A percentile compares a stretch with the other conserved stretches of the same genome.
Conservation (phyloP, 441 rosid species). For the Hura crepitans region DNA sequence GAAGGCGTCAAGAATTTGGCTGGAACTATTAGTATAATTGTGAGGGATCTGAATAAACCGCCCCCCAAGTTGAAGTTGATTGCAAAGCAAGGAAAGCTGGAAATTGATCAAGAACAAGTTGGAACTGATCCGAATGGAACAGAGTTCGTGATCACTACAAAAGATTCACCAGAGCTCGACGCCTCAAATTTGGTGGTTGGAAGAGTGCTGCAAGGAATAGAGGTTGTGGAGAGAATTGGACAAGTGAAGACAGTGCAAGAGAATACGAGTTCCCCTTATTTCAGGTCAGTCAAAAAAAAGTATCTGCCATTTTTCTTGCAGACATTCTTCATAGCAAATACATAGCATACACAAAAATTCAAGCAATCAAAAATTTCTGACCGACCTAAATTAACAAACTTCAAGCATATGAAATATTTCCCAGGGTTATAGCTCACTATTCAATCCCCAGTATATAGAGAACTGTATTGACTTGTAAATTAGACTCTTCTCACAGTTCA, state of each 20-base stretch:
- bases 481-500: neutral
- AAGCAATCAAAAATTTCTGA: neutral
- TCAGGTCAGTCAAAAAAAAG: conserved; percentile 46
- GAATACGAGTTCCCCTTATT: conserved; percentile 76
- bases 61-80: conserved; percentile 77
- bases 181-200: conserved; percentile 70
- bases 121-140: conserved; percentile 66
- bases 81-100: conserved; percentile 64
- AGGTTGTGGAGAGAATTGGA: conserved; percentile 57
- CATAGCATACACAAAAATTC: neutral
- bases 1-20: conserved; percentile 49
- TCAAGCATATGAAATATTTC: no score
- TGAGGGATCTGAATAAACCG: conserved; percentile 68
- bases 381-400: no score
- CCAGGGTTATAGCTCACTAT: no score
- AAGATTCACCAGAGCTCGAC: conserved; percentile 76
- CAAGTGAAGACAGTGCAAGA: conserved; percentile 74
- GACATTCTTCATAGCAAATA: neutral
- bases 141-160: conserved; percentile 65
- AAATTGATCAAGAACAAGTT: conserved; percentile 57
- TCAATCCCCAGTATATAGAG: neutral
- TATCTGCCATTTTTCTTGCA: neutral
- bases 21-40: conserved; percentile 65
- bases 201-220: conserved; percentile 67
- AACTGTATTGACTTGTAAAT: neutral